A percentile compares a stretch with the other conserved stretches of the same genome.
Conservation (phyloP, 202 grass and related monocot genomes). For the Sporobolus alterniflorus region DNA sequence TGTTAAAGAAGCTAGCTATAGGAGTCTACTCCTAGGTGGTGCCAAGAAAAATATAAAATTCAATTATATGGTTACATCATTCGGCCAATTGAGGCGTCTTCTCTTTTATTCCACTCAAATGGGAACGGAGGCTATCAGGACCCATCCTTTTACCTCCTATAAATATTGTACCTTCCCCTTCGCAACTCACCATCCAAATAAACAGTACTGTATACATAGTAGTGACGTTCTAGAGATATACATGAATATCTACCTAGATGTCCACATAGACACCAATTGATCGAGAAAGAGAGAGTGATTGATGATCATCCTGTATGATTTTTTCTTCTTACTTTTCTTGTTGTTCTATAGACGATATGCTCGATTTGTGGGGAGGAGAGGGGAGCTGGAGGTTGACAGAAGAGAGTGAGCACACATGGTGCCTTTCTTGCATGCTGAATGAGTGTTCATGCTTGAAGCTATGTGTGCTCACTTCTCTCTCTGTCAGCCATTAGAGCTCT, state of each 20-base stretch:
- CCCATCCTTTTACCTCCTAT: slow-evolving; percentile 62
- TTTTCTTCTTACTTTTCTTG: slow-evolving; percentile 20
- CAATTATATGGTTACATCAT: slow-evolving; percentile 38
- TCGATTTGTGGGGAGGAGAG: background rate
- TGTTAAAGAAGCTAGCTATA: slow-evolving; percentile 54
- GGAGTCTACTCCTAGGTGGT: slow-evolving; percentile 41
- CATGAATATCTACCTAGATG: background rate
- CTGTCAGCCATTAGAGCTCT: slow-evolving; percentile 58
- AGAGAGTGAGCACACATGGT: slow-evolving; percentile 98
- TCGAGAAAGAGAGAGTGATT: background rate
- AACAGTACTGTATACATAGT: slow-evolving; percentile 47
- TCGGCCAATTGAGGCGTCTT: slow-evolving; percentile 49
- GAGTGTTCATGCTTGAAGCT: slow-evolving; percentile 77
- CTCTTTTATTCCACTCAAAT: slow-evolving; percentile 64
- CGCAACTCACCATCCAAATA: slow-evolving; percentile 55
- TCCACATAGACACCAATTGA: background rate
- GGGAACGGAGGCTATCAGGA: slow-evolving; percentile 30
- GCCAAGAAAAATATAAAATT: slow-evolving; percentile 49
- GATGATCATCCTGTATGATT: slow-evolving; percentile 13
- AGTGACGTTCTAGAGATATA: slow-evolving; percentile 5
- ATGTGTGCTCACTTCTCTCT: slow-evolving; percentile 93
- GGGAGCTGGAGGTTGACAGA: slow-evolving; percentile 67
- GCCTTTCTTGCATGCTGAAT: slow-evolving; percentile 75
- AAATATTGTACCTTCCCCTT: slow-evolving; percentile 57
- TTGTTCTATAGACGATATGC: background rate